Base-by-base conservation (phyloP, 2,329 filamentous ascomycete species). In the Stenocarpella maydis region DNA sequence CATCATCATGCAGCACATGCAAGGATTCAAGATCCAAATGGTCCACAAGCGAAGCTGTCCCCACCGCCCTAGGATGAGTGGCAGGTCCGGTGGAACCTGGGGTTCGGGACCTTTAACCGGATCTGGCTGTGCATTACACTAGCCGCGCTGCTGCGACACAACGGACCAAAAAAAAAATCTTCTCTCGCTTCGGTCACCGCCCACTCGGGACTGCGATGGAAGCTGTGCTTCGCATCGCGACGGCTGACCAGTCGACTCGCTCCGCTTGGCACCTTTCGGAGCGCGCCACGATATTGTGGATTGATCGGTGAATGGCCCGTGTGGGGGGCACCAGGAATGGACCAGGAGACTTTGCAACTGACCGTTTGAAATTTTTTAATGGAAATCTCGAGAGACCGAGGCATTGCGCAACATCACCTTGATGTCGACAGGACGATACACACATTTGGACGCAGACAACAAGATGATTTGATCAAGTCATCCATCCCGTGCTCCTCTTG, bases 1-100 rank as follows among this genome's bases (percentile, higher is more conserved):
- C 67, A 69, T 69, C 47, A 61, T 61, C 64, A 53, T 71, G 67
- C 61, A 71, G 58, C 24, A 49, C n/a, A 58, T 66, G 17, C 69
- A 69, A 63, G 69, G 67, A 41, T 69, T 15, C 50, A 37, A 60
- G 47, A 60, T 64, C 47, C 37, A 43, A n/a, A 34, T 47, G 49
- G 49, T 26, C 69, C 69, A 71, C 69, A 53, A 52, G 21, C 41
- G 60, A 69, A 24, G 69, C 53, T 58, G 54, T 63, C 66, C 41
- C 69, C 67, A 66, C 69, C 31, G 28, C 17, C 49, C 55, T 43
- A 24, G 41, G 68, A 50, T 28, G 58, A 64, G 64, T 71, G 66
- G n/a, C 69, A 71, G 50, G 52, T 58, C 47, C 55, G 53, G 66
- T 37, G 52, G 55, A 61, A 53, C 47, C 45, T 54, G 66, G 61